Conservation (phyloP, 352 stramenopile genomes). For the Halophytophthora polymorphica region DNA sequence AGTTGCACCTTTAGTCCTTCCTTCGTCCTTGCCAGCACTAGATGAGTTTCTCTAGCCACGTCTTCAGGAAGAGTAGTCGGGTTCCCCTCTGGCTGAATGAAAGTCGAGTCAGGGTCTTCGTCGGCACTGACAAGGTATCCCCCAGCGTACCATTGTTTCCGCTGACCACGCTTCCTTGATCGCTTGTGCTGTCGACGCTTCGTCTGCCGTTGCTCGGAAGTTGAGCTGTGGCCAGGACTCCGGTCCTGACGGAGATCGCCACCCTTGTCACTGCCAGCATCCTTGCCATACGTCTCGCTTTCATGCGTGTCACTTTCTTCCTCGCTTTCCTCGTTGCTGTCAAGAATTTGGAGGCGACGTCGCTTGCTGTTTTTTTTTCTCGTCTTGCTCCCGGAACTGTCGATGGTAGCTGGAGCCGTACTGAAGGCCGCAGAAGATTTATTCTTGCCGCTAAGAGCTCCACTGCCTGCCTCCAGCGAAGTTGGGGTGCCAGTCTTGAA, state of each 20-base stretch:
- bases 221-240: no score
- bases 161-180: conserved; percentile 18
- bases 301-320: no score
- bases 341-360: conserved; percentile 30
- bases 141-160: conserved; percentile 53
- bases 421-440: neutral
- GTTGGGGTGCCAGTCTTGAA: neutral
- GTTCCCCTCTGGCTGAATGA: conserved; percentile 86
- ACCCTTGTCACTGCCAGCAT: no score
- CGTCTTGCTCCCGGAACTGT: neutral
- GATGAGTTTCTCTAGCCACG: conserved; percentile 54
- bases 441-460: conserved; percentile 4
- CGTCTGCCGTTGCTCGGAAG: neutral
- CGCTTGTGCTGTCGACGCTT: conserved; percentile 1
- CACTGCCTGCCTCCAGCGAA: conserved; percentile 11
- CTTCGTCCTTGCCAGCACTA: conserved; percentile 33
- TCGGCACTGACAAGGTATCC: conserved; percentile 60
- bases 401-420: neutral
- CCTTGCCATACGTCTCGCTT: no score
- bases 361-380: conserved; percentile 10
- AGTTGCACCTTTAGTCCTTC: conserved; percentile 43
- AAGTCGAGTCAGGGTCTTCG: conserved; percentile 49
- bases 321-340: conserved; percentile 29
- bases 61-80: conserved; percentile 71
- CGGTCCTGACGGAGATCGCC: no score